Evolutionary conservation across 2,329 filamentous ascomycete species (phyloP).

Genomic region (Colletotrichum echinochloae): DNA sequence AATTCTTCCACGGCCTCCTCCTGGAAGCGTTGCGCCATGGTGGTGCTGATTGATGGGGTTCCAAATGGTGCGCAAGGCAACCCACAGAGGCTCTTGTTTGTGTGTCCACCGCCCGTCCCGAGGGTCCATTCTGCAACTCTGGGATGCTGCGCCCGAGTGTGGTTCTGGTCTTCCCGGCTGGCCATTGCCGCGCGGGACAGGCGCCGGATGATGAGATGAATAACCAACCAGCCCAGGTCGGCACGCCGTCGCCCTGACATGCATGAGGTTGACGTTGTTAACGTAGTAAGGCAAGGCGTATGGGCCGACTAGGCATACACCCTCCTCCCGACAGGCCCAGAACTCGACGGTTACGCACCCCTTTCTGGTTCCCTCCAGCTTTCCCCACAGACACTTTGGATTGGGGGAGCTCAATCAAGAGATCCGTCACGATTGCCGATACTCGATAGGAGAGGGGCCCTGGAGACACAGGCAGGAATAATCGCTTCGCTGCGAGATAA

Average conservation of each 20-base stretch:
- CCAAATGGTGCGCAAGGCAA: not conserved
- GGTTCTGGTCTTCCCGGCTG: not conserved
- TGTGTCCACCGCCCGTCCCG: not conserved
- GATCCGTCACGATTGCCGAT: not conserved
- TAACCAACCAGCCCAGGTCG: slow-evolving; percentile 8
- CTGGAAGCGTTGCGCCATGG: not conserved
- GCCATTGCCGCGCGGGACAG: slow-evolving; percentile 17
- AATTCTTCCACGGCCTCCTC: not conserved
- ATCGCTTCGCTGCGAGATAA: slow-evolving; percentile 4
- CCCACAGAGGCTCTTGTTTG: not conserved
- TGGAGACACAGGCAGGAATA: not conserved
- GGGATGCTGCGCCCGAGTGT: not conserved
- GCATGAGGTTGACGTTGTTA: not conserved
- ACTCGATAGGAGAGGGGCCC: not conserved
- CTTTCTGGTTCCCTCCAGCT: not conserved
- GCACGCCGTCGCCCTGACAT: slow-evolving; percentile 1
- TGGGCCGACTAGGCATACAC: slow-evolving; percentile 21
- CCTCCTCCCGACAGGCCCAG: not conserved
- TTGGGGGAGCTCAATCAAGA: not conserved
- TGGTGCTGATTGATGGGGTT: not conserved
- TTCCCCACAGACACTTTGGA: not conserved
- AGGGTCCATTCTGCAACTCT: not conserved
- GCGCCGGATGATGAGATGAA: slow-evolving; percentile 28
- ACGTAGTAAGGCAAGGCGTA: not conserved
- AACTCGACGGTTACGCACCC: not conserved